Evolutionary conservation across 345 rosid genomes (phyloP), one percentile per base, ranked within the genome.

Genomic region (Gossypium australe): DNA sequence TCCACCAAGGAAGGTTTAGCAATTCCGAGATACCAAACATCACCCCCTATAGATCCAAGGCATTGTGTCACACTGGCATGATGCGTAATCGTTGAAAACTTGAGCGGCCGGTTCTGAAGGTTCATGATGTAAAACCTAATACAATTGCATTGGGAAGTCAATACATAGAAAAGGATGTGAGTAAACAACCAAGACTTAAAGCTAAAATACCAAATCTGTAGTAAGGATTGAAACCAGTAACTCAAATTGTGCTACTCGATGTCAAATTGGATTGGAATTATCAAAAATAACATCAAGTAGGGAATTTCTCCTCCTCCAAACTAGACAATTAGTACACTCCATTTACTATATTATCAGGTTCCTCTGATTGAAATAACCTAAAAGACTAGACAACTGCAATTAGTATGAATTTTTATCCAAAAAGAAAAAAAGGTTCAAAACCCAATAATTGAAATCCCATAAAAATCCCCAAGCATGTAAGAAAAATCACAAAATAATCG

Each of bases 1-100:
- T 74, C 79, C 74, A 82, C 63, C 9, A 90, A 75, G 53, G 97
- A 90, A 0, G 94, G 89, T 83, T 88, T 92, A 7, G 89, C 91
- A 0, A 94, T 87, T 27, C 97, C 98, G 47, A 90, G 83, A 79
- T 88, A 92, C 98, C 97, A 94, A 20, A 69, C 89, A 17, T 79
- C 85, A 38, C 89, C 94, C 12, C 94, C 94, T 24, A 90, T 72
- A 18, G 98, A 81, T 75, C 98, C 97, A 9, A 94, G 88, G 86
- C 97, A 89, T 81, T 94, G 94, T 9, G 97, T 92, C 75, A 94
- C 97, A 24, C 86, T 86, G 0, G 97, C 97, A 74, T 92, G 98
- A 77, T 94, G 98, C 0, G 92, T 88, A 17, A 94, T 88, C 0
- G 53, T 53, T 13, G 87, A 77, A 74, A 92, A 92, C 75, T 72